A percentile compares a stretch with the other conserved stretches of the same genome.
Evolutionary conservation across 345 rosid genomes (phyloP).

Genomic region (Hypericum perforatum): DNA sequence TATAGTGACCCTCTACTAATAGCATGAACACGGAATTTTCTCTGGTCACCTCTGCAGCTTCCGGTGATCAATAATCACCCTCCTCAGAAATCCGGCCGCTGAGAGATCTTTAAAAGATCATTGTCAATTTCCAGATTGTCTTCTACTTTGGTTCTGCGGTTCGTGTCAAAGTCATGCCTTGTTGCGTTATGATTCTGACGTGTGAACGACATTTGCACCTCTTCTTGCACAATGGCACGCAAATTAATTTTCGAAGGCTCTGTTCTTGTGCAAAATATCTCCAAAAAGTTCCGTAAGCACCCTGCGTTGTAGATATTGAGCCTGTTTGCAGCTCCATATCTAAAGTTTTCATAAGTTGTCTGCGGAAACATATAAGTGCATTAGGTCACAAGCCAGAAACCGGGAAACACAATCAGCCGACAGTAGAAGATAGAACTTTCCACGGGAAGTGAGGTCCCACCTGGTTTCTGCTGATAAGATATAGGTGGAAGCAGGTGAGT

Average conservation of each 20-base stretch:
- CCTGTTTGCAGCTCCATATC: conserved; percentile 18
- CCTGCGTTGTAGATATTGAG: conserved; percentile 26
- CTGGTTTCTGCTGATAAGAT: conserved; percentile 47
- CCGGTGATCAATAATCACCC: not conserved
- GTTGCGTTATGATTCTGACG: conserved; percentile 8
- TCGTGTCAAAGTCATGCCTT: conserved; percentile 5
- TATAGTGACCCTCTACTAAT: no score
- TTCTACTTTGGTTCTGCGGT: conserved; percentile 29
- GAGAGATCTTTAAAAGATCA: conserved; percentile 36
- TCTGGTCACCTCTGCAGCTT: no score
- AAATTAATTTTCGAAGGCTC: conserved; percentile 35
- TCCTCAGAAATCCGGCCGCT: conserved; percentile 25
- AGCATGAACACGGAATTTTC: no score
- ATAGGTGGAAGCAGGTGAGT: conserved; percentile 45
- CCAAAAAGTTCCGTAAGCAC: conserved; percentile 29
- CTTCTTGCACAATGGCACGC: conserved; percentile 23
- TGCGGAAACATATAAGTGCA: conserved; percentile 17
- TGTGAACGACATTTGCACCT: conserved; percentile 9
- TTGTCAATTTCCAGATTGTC: conserved; percentile 39
- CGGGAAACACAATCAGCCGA: not conserved
- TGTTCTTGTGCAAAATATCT: conserved; percentile 32
- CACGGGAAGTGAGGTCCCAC: conserved; percentile 17
- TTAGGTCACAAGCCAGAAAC: not conserved
- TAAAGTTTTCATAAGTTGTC: conserved; percentile 48
- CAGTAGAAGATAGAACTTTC: not conserved